A percentile compares a stretch with the other conserved stretches of the same genome.
Conservation (phyloP, 1,284 basidiomycete species). For the Ganoderma lucidum region DNA sequence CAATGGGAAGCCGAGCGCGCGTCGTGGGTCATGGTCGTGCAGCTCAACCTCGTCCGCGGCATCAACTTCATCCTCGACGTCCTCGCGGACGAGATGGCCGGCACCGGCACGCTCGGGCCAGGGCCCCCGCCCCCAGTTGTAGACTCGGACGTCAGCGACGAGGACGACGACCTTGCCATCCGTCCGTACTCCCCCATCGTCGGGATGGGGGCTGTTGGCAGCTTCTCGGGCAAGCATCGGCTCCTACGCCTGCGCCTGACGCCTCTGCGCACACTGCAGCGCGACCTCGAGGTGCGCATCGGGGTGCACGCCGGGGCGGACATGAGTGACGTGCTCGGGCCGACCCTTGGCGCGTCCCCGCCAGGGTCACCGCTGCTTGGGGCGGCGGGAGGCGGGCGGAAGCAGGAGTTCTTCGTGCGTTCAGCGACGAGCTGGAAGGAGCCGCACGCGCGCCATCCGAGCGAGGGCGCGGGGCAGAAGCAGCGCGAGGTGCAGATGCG, state of each 20-base stretch:
- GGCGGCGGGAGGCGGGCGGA: constrained; percentile 31
- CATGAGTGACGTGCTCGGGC: constrained; percentile 23
- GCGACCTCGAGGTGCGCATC: constrained; percentile 65
- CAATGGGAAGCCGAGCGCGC: constrained; percentile 74
- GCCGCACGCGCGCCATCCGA: constrained; percentile 41
- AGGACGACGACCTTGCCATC: constrained; percentile 10
- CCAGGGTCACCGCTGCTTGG: constrained; percentile 33
- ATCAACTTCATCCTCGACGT: constrained; percentile 66
- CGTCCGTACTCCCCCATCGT: background rate
- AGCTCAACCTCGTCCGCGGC: constrained; percentile 78
- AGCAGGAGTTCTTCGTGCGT: constrained; percentile 62
- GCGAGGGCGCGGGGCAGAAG: constrained; percentile 54
- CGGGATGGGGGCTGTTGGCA: constrained; percentile 10
- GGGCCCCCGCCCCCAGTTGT: constrained; percentile 8
- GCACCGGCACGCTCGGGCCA: constrained; percentile 18
- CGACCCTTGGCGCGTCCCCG: constrained; percentile 41
- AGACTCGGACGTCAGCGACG: constrained; percentile 32
- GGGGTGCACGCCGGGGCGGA: constrained; percentile 56
- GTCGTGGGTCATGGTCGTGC: constrained; percentile 78
- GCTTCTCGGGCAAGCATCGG: constrained; percentile 68
- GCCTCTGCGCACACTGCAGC: constrained; percentile 63
- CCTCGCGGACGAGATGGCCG: constrained; percentile 61
- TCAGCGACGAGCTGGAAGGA: constrained; percentile 68
- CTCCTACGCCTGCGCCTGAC: constrained; percentile 63
- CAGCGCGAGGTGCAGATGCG: constrained; percentile 50